These are phyloP conservation scores for Ehretia macrophylla DNA, from an alignment of 257 asterid species.

Conservation along the genomic window DNA sequence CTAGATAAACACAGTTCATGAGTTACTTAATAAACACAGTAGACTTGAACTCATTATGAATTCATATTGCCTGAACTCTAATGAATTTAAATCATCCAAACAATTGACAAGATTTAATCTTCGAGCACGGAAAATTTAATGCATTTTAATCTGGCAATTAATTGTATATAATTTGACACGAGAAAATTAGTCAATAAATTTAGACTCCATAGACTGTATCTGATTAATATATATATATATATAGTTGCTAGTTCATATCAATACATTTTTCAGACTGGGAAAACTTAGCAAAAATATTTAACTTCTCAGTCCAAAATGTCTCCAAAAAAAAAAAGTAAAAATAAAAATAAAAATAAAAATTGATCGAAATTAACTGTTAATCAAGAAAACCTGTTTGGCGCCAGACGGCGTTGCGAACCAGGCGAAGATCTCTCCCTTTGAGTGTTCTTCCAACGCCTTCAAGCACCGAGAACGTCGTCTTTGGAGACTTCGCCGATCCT, in stretches of 20 bases:
- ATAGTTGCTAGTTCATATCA: not conserved
- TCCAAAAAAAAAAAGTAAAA: not conserved
- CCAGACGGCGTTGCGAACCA: conserved; percentile 84
- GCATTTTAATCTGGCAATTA: too few species aligned
- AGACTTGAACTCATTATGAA: too few species aligned
- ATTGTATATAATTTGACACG: too few species aligned
- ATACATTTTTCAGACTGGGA: not conserved
- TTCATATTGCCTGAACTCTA: too few species aligned
- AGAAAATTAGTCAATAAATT: too few species aligned
- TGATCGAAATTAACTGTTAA: conserved; percentile 4
- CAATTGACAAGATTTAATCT: too few species aligned
- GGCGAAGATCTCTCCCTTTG: conserved; percentile 89
- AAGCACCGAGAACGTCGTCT: conserved; percentile 61
- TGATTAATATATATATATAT: too few species aligned
- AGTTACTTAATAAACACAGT: too few species aligned
- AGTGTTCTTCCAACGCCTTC: conserved; percentile 88
- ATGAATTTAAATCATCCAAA: too few species aligned
- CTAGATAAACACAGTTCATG: too few species aligned
- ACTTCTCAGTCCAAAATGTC: conserved; percentile 15
- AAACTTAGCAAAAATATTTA: conserved; percentile 18
- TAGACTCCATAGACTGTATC: not conserved
- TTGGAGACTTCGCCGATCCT: conserved; percentile 43
- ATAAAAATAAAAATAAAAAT: too few species aligned
- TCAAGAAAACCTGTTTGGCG: conserved; percentile 84
- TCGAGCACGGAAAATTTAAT: too few species aligned